These are phyloP conservation scores for Kwoniella europaea DNA, from an alignment of 768 basidiomycete genomes.

Conservation along the genomic window DNA sequence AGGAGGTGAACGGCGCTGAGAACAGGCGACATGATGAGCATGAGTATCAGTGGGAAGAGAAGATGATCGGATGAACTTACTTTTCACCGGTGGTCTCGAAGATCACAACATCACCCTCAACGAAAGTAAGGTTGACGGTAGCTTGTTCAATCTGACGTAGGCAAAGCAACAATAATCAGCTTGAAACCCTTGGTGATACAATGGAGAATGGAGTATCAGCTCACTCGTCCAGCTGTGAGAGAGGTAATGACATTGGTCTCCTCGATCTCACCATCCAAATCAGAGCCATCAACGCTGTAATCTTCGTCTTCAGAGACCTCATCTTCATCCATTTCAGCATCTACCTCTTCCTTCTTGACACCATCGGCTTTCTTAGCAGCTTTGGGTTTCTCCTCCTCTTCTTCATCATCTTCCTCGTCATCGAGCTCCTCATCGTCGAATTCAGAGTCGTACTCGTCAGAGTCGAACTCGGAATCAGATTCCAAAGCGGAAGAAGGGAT, in stretches of 20 bases:
- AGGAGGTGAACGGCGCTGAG: constrained; percentile 71
- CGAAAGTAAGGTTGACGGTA: constrained; percentile 71
- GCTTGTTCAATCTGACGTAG: constrained; percentile 73
- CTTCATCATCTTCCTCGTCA: constrained; percentile 39
- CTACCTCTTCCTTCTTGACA: constrained; percentile 23
- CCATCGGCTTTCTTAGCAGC: constrained; percentile 62
- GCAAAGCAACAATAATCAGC: constrained; percentile 15
- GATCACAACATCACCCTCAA: constrained; percentile 66
- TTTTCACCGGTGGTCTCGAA: constrained; percentile 82
- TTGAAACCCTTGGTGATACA: neutral
- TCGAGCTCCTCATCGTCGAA: constrained; percentile 58
- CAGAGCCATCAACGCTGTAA: constrained; percentile 32
- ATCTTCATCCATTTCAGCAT: constrained; percentile 32
- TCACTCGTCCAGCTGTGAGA: constrained; percentile 79
- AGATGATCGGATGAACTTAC: too few relatives aligned
- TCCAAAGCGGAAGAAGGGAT: constrained; percentile 49
- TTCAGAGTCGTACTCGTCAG: constrained; percentile 45
- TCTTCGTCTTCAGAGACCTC: constrained; percentile 58
- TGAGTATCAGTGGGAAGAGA: too few relatives aligned
- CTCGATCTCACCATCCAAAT: constrained; percentile 59
- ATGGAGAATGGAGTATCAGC: constrained; percentile 18
- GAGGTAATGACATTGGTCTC: constrained; percentile 68
- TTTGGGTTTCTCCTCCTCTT: constrained; percentile 64
- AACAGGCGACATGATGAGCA: too few relatives aligned
- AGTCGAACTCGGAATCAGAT: constrained; percentile 40